Evolutionary conservation across 352 stramenopile species (phyloP).

Genomic region (Phytophthora citricola): DNA sequence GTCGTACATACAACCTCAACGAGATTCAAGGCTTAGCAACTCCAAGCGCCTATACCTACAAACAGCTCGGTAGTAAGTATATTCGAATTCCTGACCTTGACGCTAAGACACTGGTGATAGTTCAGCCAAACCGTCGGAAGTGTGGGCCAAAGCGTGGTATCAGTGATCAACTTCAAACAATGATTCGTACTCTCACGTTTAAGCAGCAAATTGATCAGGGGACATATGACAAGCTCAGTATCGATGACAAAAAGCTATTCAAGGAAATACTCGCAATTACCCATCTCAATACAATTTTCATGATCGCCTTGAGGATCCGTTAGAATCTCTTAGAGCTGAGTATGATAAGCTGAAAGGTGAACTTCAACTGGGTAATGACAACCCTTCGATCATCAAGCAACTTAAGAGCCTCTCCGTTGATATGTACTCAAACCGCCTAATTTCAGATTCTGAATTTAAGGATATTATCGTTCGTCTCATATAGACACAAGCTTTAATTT

Average conservation of each 20-base stretch:
- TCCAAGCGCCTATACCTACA: too few species aligned
- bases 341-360: slow-evolving; percentile 19
- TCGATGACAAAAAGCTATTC: slow-evolving; percentile 21
- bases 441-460: too few species aligned
- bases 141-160: slow-evolving; percentile 10
- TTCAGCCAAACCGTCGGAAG: slow-evolving; percentile 13
- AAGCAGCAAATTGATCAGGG: slow-evolving; percentile 17
- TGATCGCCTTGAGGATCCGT: slow-evolving; percentile 5
- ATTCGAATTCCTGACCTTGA: slow-evolving; percentile 9
- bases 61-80: neutral
- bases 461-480: too few species aligned
- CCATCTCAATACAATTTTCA: slow-evolving; percentile 15
- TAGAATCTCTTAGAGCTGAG: slow-evolving; percentile 3
- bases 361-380: slow-evolving; percentile 1
- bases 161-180: slow-evolving; percentile 15
- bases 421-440: too few species aligned
- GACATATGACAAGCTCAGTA: slow-evolving; percentile 19
- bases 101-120: slow-evolving; percentile 16
- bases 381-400: neutral
- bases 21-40: too few species aligned
- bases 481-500: neutral
- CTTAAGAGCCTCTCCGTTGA: neutral
- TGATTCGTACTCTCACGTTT: slow-evolving; percentile 5
- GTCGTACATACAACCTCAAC: too few species aligned
- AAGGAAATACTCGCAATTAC: slow-evolving; percentile 13